These are phyloP conservation scores for Orbilia oligospora DNA, from an alignment of 2,329 filamentous ascomycete species.

Conservation along the genomic window DNA sequence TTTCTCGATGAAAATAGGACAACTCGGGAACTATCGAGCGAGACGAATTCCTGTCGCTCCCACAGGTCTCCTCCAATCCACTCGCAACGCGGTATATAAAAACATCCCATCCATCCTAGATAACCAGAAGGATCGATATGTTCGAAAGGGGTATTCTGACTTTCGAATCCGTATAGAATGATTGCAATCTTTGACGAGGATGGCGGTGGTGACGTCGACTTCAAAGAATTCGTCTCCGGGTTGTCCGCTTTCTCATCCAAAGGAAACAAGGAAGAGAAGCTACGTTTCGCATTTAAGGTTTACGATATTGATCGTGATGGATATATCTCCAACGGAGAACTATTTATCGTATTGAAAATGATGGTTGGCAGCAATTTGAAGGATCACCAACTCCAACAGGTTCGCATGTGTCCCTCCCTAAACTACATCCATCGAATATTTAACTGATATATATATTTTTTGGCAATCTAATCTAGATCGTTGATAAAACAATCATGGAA, in stretches of 20 bases:
- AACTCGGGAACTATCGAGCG: conserved; percentile 98
- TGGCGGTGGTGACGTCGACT: conserved; percentile 96
- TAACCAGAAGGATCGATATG: neutral
- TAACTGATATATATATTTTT: neutral
- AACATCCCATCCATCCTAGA: neutral
- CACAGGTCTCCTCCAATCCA: conserved; percentile 97
- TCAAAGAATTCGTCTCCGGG: conserved; percentile 97
- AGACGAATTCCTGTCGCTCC: conserved; percentile 96
- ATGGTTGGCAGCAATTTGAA: conserved; percentile 99
- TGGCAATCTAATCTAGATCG: conserved; percentile 73
- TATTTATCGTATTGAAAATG: conserved; percentile 99
- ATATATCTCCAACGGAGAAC: conserved; percentile 97
- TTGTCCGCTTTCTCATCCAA: conserved; percentile 96
- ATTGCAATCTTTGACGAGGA: conserved; percentile 99
- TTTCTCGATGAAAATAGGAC: conserved; percentile 75
- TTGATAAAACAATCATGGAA: conserved; percentile 99
- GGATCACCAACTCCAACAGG: conserved; percentile 96
- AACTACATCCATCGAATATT: neutral
- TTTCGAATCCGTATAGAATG: conserved; percentile 77
- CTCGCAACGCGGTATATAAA: conserved; percentile 84
- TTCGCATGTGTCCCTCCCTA: conserved; percentile 62
- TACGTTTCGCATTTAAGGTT: conserved; percentile 97
- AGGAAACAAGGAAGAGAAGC: conserved; percentile 99
- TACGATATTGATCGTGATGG: conserved; percentile 99
- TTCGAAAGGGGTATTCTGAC: neutral